phyloP scores from a whole-genome alignment of 768 basidiomycete species.

The Suillus bovinus region DNA sequence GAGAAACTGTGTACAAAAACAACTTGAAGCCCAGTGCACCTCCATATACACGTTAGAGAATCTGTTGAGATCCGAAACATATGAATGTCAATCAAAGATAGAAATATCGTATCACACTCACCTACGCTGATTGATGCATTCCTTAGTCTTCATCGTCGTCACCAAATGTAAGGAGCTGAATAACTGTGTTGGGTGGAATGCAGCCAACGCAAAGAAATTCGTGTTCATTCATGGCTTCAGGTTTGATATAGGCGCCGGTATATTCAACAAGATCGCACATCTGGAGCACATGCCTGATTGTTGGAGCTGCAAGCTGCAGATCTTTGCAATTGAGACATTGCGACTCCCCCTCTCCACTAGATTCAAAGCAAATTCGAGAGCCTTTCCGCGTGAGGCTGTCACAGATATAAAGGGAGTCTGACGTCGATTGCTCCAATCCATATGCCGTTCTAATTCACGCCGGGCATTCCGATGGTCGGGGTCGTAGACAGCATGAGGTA shows the following conservation, averaged over 20 bases:
- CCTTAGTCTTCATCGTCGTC: not conserved
- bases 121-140: not conserved
- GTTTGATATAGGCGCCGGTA: not conserved
- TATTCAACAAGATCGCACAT: not conserved
- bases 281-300: no score
- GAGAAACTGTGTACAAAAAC: no score
- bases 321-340: not conserved
- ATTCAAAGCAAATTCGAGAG: not conserved
- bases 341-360: not conserved
- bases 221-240: not conserved
- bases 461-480: not conserved
- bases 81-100: not conserved
- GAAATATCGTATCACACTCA: not conserved
- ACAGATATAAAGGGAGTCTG: not conserved
- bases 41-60: no score
- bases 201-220: not conserved
- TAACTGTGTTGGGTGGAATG: not conserved
- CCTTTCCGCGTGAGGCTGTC: not conserved
- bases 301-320: not conserved
- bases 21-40: no score
- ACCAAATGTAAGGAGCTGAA: not conserved
- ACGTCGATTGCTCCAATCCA: not conserved
- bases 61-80: no score
- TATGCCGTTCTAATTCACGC: not conserved
- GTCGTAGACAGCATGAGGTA: not conserved